Base-by-base conservation (phyloP, 768 basidiomycete genomes). In the Rhizopogon rudus region DNA sequence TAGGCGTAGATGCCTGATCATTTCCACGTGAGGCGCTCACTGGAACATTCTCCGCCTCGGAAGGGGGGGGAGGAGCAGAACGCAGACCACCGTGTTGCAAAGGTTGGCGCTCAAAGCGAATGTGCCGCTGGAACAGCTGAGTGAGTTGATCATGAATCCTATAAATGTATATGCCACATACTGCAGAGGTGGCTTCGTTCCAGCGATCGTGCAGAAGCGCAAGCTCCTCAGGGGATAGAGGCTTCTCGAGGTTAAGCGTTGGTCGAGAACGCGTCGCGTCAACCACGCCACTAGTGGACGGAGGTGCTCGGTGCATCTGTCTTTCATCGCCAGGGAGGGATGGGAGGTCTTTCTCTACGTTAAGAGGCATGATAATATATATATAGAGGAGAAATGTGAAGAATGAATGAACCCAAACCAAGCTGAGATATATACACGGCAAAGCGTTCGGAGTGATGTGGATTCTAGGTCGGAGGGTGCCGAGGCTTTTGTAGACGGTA, bases 131-230 rank as follows among this genome's bases (percentile, higher is more conserved):
- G 4, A 49, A 16, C 35, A n/a, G 2, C 22, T 16, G 35, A 49
- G 48, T 43, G 5, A 35, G 57, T 52, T n/a, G 12, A 14, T 6
- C 10, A 40, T 16, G 5, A 2, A 54, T 65, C 44, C 60, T 10
- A 14, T 22, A 40, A 25, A 8, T 25, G 16, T 6, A 40, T n/a
- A 6, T 20, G 40, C 22, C 41, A 56, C 61, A 48, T 22, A 63
- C 69, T 61, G 40, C 60, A 59, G 7, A 40, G 20, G 59, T 60
- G 0, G 67, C 63, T 7, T 46, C 67, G 10, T 69, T 67, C 67
- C 67, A 69, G 25, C 63, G 57, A 12, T 61, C 57, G 42, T 58
- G 62, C 17, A 67, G 40, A 37, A 46, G 46, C 12, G 29, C 16
- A 54, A 62, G 56, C 12, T 69, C 67, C 46, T 55, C 59, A 8